Conservation (phyloP, 306 rosid species). For the Citrullus mucosospermus region DNA sequence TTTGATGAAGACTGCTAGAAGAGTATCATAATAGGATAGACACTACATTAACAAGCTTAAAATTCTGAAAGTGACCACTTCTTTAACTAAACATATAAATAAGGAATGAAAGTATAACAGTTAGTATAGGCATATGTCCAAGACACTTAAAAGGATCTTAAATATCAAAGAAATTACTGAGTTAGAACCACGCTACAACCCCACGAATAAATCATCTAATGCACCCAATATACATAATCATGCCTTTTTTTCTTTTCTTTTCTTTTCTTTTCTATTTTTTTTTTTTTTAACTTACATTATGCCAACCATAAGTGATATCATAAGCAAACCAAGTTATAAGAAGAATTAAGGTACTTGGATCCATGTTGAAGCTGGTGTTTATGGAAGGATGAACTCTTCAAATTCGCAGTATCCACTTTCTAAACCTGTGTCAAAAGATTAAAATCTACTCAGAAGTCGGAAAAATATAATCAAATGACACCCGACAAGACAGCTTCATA, state of each 20-base stretch:
- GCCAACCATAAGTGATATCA: background rate
- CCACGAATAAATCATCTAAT: background rate
- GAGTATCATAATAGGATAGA: background rate
- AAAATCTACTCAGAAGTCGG: background rate
- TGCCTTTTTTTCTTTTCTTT: background rate
- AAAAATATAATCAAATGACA: background rate
- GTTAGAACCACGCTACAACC: background rate
- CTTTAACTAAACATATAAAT: background rate
- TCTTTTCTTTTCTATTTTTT: no score
- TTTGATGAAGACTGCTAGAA: background rate
- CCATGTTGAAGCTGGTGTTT: background rate
- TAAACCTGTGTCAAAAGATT: conserved; percentile 1
- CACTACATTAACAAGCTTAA: background rate
- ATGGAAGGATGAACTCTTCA: background rate
- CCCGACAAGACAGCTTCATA: background rate
- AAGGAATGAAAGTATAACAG: background rate
- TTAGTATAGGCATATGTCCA: background rate
- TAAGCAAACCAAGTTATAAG: background rate
- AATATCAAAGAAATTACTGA: background rate
- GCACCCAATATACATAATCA: background rate
- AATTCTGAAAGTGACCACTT: background rate
- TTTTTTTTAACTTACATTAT: background rate
- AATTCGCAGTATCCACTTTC: conserved; percentile 1
- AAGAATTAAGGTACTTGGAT: conserved; percentile 7
- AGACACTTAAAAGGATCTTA: background rate